phyloP scores from a whole-genome alignment of 495 filamentous ascomycete genomes.

The Thermothielavioides terrestris region DNA sequence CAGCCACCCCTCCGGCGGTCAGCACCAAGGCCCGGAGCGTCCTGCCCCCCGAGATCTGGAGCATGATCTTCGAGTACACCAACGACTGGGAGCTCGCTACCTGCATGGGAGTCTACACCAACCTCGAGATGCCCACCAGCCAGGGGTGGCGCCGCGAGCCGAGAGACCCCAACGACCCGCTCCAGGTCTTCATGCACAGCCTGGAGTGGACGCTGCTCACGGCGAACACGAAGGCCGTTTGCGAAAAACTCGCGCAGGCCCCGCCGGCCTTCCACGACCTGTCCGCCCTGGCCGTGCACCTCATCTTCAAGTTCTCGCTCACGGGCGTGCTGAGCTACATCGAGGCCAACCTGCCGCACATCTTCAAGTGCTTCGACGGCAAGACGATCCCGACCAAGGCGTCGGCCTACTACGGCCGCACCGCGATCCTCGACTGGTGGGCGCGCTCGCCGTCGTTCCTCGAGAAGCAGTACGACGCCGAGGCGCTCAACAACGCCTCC shows the following conservation, averaged over 20 bases:
- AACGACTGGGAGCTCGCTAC: slow-evolving; percentile 85
- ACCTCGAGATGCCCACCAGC: slow-evolving; percentile 58
- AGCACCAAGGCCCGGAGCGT: slow-evolving; percentile 21
- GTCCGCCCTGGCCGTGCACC: slow-evolving; percentile 71
- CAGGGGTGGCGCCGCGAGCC: slow-evolving; percentile 47
- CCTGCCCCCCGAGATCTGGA: slow-evolving; percentile 81
- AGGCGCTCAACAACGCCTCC: slow-evolving; percentile 81
- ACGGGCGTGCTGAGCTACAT: slow-evolving; percentile 71
- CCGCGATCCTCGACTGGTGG: slow-evolving; percentile 82
- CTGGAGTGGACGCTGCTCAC: slow-evolving; percentile 79
- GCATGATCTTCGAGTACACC: slow-evolving; percentile 72
- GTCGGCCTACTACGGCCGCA: slow-evolving; percentile 75
- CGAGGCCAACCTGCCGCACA: slow-evolving; percentile 63
- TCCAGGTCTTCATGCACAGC: slow-evolving; percentile 47
- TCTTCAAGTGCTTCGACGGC: slow-evolving; percentile 76
- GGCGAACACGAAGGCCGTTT: slow-evolving; percentile 55
- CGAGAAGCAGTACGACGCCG: slow-evolving; percentile 62
- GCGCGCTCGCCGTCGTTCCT: slow-evolving; percentile 58
- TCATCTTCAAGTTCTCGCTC: slow-evolving; percentile 84
- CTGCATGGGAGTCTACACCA: slow-evolving; percentile 70
- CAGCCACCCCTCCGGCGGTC: slow-evolving; percentile 17
- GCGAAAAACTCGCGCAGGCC: slow-evolving; percentile 55
- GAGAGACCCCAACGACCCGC: slow-evolving; percentile 33
- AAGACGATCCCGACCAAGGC: slow-evolving; percentile 77
- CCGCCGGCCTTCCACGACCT: slow-evolving; percentile 61